Evolutionary conservation across 495 filamentous ascomycete genomes (phyloP), one percentile per base, ranked within the genome.

Genomic region (Xylona heveae): DNA sequence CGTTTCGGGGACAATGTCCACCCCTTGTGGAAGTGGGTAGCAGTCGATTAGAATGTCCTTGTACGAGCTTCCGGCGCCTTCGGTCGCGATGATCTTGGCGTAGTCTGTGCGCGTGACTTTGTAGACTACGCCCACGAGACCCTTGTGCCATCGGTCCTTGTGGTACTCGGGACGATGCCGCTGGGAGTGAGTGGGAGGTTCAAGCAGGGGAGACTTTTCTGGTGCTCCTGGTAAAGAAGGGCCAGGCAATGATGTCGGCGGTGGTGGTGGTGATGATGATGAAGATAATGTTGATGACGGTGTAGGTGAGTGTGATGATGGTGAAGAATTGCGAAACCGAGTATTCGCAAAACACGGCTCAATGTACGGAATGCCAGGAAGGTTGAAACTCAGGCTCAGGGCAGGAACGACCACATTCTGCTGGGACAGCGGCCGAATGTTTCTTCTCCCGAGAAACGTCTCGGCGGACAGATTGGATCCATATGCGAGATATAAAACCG

Each of bases 301-400:
- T 27, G 16, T 20, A 27, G 34, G 18, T 2, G 19, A 29, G 0
- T 47, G 46, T 42, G 16, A 21, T 44, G 50, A 21, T 34, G 50
- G 3, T 44, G 53, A 26, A 2, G 50, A 28, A 42, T 70, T 57
- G 27, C 71, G 64, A 21, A 61, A 58, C 21, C 57, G 58, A 1
- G 76, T 75, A 42, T 88, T 91, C 20, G 84, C 83, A 48, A 95
- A 92, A 47, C 85, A 88, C 0, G 88, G 88, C 51, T 97, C 88
- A 7, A 50, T 39, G 52, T 94, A 97, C 0, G 88, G 78, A 6
- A 95, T 43, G 0, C 81, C 83, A 0, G 84, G 66, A 0, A 95
- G 64, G 49, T 91, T 72, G 48, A 97, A 94, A 5, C 71, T 74
- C 20, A 97, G 54, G 21, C 59, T 55, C 13, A 94, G 66, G 3